Evolutionary conservation across 2,329 filamentous ascomycete genomes (phyloP).

Genomic region (Sporothrix brasiliensis): DNA sequence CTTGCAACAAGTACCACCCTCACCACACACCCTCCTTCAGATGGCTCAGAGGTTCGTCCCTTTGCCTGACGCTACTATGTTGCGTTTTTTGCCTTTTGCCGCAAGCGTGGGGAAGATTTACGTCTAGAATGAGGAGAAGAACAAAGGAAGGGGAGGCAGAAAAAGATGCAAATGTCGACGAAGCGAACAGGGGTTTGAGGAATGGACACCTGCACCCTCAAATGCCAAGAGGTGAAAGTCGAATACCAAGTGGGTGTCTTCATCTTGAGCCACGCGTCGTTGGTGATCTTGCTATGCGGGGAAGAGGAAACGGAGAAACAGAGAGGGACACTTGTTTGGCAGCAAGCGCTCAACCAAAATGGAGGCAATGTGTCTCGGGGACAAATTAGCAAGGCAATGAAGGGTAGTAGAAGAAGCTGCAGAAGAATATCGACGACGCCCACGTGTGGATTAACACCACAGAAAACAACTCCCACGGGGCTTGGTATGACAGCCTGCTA

Average conservation of each 20-base stretch:
- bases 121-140: constrained; percentile 11
- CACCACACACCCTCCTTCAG: neutral
- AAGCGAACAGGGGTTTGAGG: neutral
- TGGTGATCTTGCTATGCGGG: constrained; percentile 23
- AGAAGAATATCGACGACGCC: neutral
- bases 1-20: neutral
- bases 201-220: neutral
- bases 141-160: neutral
- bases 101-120: constrained; percentile 19
- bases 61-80: neutral
- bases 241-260: constrained; percentile 17
- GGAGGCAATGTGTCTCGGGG: neutral
- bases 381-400: neutral
- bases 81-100: neutral
- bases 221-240: neutral
- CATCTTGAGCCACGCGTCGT: constrained; percentile 12
- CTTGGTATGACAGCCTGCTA: constrained; percentile 2
- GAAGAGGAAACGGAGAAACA: neutral
- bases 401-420: too few relatives aligned
- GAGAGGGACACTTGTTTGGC: neutral
- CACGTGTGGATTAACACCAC: constrained; percentile 9
- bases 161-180: neutral
- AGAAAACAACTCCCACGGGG: neutral
- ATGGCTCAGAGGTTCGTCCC: neutral
- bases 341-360: constrained; percentile 22